A percentile compares a stretch with the other conserved stretches of the same genome.
Evolutionary conservation across 2,329 filamentous ascomycete genomes (phyloP).

Genomic region (Neofusicoccum sp.): DNA sequence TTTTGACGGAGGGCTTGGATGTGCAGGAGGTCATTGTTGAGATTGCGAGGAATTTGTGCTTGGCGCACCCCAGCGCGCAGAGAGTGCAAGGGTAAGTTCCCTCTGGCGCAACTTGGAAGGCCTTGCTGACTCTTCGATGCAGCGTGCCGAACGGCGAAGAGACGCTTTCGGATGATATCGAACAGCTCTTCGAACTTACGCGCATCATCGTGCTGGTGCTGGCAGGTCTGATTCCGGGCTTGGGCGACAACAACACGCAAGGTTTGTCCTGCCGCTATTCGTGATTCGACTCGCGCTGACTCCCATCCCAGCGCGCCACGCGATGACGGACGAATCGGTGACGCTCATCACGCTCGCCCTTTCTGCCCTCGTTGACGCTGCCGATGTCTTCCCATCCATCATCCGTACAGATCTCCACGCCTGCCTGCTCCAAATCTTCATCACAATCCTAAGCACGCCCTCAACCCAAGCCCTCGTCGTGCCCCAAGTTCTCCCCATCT

Average conservation of each 20-base stretch:
- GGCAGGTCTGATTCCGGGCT: slow-evolving; percentile 81
- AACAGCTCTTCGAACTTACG: slow-evolving; percentile 95
- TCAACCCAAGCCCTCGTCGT: slow-evolving; percentile 86
- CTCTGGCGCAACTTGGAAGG: slow-evolving; percentile 36
- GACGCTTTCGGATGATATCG: slow-evolving; percentile 92
- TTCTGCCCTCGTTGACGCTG: slow-evolving; percentile 88
- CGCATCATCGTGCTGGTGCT: slow-evolving; percentile 94
- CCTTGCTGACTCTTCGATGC: background rate
- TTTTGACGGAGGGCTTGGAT: slow-evolving; percentile 84
- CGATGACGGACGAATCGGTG: slow-evolving; percentile 85
- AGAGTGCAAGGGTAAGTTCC: slow-evolving; percentile 56
- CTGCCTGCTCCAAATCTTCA: slow-evolving; percentile 95
- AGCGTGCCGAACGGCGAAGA: slow-evolving; percentile 57
- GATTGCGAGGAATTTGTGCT: slow-evolving; percentile 85
- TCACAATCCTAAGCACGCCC: slow-evolving; percentile 85
- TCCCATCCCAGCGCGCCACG: slow-evolving; percentile 65
- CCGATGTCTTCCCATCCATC: slow-evolving; percentile 92
- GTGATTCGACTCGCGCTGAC: slow-evolving; percentile 35
- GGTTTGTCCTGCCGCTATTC: slow-evolving; percentile 25
- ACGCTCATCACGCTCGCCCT: slow-evolving; percentile 78
- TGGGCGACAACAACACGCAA: slow-evolving; percentile 59
- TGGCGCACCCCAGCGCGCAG: slow-evolving; percentile 87
- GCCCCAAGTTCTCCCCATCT: slow-evolving; percentile 84
- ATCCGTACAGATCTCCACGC: slow-evolving; percentile 96
- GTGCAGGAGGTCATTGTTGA: slow-evolving; percentile 93